These are phyloP conservation scores for Fragilariopsis cylindrus DNA, from an alignment of 108 stramenopile species.

Conservation along the genomic window DNA sequence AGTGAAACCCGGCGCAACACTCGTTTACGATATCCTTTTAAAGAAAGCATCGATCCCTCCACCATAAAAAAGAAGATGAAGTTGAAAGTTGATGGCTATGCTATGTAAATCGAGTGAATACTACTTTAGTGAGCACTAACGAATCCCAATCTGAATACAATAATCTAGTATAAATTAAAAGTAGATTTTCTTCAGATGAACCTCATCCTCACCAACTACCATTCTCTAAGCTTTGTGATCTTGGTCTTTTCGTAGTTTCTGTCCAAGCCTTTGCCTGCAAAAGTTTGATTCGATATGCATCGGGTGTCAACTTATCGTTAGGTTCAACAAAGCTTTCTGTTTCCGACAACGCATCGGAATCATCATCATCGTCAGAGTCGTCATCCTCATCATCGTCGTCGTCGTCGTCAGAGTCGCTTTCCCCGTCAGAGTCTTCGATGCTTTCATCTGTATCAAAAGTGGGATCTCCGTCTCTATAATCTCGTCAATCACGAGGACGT, in stretches of 20 bases:
- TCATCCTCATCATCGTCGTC: slow-evolving; percentile 34
- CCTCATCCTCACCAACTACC: slow-evolving; percentile 50
- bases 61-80: slow-evolving; percentile 44
- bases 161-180: too few relatives aligned
- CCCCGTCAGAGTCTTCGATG: slow-evolving; percentile 1
- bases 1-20: slow-evolving; percentile 80
- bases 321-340: slow-evolving; percentile 12
- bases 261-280: slow-evolving; percentile 38
- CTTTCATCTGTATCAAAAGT: slow-evolving; percentile 28
- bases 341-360: neutral
- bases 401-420: slow-evolving; percentile 21
- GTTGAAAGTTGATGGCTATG: too few relatives aligned
- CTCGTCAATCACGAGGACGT: slow-evolving; percentile 36
- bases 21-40: slow-evolving; percentile 82
- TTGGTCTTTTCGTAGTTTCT: slow-evolving; percentile 44
- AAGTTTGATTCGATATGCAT: slow-evolving; percentile 19
- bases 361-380: slow-evolving; percentile 1
- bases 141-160: too few relatives aligned
- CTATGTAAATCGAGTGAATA: too few relatives aligned
- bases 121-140: too few relatives aligned
- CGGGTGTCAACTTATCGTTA: slow-evolving; percentile 24
- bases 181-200: neutral
- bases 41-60: slow-evolving; percentile 83
- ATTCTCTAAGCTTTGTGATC: slow-evolving; percentile 53
- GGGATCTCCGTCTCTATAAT: slow-evolving; percentile 11